Base-by-base conservation (phyloP, 495 filamentous ascomycete species). In the Penicillium pulvis region DNA sequence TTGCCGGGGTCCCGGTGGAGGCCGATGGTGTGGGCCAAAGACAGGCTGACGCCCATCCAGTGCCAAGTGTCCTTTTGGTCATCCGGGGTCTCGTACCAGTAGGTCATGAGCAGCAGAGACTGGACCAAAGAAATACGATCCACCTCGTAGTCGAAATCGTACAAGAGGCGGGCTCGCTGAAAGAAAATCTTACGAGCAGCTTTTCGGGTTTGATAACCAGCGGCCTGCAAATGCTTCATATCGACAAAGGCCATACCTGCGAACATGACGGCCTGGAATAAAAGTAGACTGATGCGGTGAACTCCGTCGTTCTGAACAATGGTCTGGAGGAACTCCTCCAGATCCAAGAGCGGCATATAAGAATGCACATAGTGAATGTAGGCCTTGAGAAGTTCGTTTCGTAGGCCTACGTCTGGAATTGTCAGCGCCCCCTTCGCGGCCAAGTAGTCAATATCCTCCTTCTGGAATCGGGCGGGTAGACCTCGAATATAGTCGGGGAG, bases 11-110 rank as follows among this genome's bases (percentile, higher is more conserved):
- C 88, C 44, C 89, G 86, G 71, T 95, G 89, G 3, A 94, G 77
- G 9, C 90, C 90, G 58, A 94, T 92, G 6, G 90, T 93, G 68
- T 92, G 89, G 56, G 89, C 90, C 17, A 93, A 73, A 31, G 89
- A 93, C 56, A 93, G 83, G 26, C 90, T 91, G 28, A 93, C 86
- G 14, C 90, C 91, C 87, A 93, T 92, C 90, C 90, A 94, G 68
- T 94, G 89, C 89, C 90, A 92, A 20, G 89, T 92, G 69, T 93
- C 90, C 62, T 93, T 95, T 67, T 91, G 89, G 71, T 93, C 91
- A 62, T 93, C 89, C 2, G 90, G 90, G 0, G 90, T 92, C 68
- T 93, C 90, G 64, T 93, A 95, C 90, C 90, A 95, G 67, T 91
- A 93, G 11, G 90, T 92, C 87, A 96, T 91, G 24, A 96, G 76